Conservation (phyloP, 192 early-diverging fungal species). For the Coemansia sp. region DNA sequence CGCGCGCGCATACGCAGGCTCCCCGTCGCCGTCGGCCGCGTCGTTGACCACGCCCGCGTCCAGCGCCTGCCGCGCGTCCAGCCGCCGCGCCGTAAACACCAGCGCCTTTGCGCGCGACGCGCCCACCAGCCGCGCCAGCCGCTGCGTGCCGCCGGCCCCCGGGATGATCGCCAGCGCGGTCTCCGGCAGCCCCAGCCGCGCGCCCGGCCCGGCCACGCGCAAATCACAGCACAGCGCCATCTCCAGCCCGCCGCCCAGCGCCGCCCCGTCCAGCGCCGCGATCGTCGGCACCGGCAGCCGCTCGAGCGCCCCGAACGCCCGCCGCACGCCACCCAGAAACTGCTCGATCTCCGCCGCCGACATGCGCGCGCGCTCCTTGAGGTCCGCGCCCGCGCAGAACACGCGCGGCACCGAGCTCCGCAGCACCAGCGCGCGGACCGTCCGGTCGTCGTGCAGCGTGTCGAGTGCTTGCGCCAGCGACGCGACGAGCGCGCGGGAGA, state of each 20-base stretch:
- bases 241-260: slow-evolving; percentile 90
- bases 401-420: slow-evolving; percentile 72
- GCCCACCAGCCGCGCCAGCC: slow-evolving; percentile 84
- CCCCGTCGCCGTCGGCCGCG: slow-evolving; percentile 30
- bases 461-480: slow-evolving; percentile 67
- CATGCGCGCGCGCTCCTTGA: slow-evolving; percentile 90
- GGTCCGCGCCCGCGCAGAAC: slow-evolving; percentile 94
- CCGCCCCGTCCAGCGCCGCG: slow-evolving; percentile 87
- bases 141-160: slow-evolving; percentile 94
- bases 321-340: slow-evolving; percentile 75
- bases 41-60: slow-evolving; percentile 75
- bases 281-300: slow-evolving; percentile 89
- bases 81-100: slow-evolving; percentile 76
- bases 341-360: slow-evolving; percentile 65
- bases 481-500: slow-evolving; percentile 72
- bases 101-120: slow-evolving; percentile 85
- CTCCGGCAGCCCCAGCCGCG: slow-evolving; percentile 86
- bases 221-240: slow-evolving; percentile 87
- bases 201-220: slow-evolving; percentile 72
- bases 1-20: slow-evolving; percentile 57
- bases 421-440: slow-evolving; percentile 74
- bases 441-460: slow-evolving; percentile 55
- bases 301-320: slow-evolving; percentile 79
- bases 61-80: slow-evolving; percentile 62
- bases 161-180: slow-evolving; percentile 94